phyloP scores from a whole-genome alignment of 495 filamentous ascomycete genomes.

The Daldinia decipiens region DNA sequence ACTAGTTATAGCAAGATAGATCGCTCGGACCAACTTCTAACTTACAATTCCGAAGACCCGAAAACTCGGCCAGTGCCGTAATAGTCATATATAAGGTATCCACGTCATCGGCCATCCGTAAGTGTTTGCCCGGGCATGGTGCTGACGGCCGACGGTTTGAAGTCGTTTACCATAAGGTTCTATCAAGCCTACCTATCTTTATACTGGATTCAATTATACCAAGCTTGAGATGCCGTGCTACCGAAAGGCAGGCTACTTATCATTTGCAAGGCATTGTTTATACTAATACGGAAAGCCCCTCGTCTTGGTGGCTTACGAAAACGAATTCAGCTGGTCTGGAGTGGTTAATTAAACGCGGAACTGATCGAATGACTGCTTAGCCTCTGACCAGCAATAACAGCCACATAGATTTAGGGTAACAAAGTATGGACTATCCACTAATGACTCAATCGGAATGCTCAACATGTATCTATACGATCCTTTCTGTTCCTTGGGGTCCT shows the following conservation, averaged over 20 bases:
- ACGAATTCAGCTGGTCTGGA: not conserved
- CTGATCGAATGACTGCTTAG: slow-evolving; percentile 1
- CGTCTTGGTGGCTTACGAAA: slow-evolving; percentile 3
- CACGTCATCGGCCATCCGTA: not conserved
- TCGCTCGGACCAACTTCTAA: not conserved
- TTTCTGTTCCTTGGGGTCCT: not conserved
- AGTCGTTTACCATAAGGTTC: not conserved
- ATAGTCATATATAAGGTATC: not conserved
- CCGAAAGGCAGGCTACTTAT: no score
- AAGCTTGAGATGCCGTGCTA: not conserved
- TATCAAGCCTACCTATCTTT: not conserved
- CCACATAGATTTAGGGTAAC: not conserved
- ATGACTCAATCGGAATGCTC: not conserved
- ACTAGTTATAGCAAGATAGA: not conserved
- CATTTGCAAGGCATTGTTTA: not conserved
- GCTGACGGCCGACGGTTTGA: not conserved
- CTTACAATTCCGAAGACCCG: not conserved
- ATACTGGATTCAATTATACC: not conserved
- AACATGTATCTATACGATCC: not conserved
- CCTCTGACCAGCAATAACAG: not conserved
- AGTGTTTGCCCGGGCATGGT: not conserved
- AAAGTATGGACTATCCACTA: not conserved
- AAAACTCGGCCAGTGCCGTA: not conserved
- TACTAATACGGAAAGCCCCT: slow-evolving; percentile 3
- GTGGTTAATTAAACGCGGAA: slow-evolving; percentile 1